Conservation (phyloP, 805 yeast species). For the Isabelozyma heimii region DNA sequence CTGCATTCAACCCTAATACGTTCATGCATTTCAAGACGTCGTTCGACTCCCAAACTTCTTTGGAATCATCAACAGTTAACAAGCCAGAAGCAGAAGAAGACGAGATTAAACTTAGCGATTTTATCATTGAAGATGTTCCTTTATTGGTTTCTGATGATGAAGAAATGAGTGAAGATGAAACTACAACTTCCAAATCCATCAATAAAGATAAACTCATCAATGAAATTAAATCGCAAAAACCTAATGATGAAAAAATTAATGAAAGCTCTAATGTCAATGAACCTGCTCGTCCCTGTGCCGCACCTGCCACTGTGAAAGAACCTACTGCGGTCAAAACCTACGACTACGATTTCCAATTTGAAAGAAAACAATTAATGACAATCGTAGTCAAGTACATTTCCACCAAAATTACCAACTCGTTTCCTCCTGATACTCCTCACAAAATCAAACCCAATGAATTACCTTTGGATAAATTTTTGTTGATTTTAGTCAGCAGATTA, state of each 20-base stretch:
- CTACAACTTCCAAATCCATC: conserved; percentile 3
- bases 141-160: conserved; percentile 31
- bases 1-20: conserved; percentile 1
- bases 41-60: not conserved
- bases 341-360: conserved; percentile 18
- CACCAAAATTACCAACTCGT: conserved; percentile 41
- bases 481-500: conserved; percentile 36
- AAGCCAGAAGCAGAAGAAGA: not conserved
- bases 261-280: not conserved
- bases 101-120: conserved; percentile 13
- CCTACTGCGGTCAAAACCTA: not conserved
- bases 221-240: not conserved
- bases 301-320: no score
- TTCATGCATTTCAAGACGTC: conserved; percentile 1
- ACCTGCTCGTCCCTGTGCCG: no score
- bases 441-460: conserved; percentile 21
- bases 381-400: conserved; percentile 42
- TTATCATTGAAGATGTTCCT: conserved; percentile 26
- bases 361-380: conserved; percentile 39
- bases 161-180: conserved; percentile 25
- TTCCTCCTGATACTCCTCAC: conserved; percentile 38
- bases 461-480: conserved; percentile 38
- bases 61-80: not conserved
- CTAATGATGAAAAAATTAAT: not conserved
- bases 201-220: conserved; percentile 6